phyloP scores from a whole-genome alignment of 192 early-diverging fungal species.

The Podila clonocystis region DNA sequence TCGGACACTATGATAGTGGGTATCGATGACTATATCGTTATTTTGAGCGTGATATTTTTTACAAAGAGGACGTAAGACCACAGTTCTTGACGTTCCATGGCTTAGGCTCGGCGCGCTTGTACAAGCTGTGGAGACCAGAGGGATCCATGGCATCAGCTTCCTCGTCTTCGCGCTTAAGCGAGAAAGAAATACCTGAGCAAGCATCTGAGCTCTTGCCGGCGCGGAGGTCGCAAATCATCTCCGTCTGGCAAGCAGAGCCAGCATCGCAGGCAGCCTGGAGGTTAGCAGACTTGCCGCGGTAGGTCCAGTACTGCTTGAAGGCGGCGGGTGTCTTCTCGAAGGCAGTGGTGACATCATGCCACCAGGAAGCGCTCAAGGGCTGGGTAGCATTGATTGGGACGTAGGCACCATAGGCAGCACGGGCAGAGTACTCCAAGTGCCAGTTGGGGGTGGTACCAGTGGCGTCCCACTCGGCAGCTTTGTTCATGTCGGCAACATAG shows the following conservation, averaged over 20 bases:
- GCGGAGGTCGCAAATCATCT: constrained; percentile 42
- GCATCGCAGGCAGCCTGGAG: constrained; percentile 24
- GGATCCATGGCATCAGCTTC: constrained; percentile 12
- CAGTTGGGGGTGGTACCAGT: constrained; percentile 50
- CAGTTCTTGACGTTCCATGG: constrained; percentile 14
- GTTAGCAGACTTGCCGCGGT: constrained; percentile 49
- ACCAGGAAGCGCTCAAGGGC: constrained; percentile 58
- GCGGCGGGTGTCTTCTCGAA: constrained; percentile 48
- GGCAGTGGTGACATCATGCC: constrained; percentile 59
- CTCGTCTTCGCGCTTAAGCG: constrained; percentile 22
- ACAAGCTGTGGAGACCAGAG: constrained; percentile 26
- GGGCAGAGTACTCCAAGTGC: constrained; percentile 64
- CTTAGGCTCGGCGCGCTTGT: constrained; percentile 30
- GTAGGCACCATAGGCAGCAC: constrained; percentile 49
- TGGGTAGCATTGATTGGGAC: constrained; percentile 18
- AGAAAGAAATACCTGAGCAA: constrained; percentile 21
- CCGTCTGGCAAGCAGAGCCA: constrained; percentile 13
- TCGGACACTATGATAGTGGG: too few relatives aligned
- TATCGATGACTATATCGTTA: too few relatives aligned
- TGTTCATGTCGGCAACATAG: constrained; percentile 60
- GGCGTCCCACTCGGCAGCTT: constrained; percentile 53
- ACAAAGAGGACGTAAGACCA: constrained; percentile 1
- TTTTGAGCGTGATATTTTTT: not conserved
- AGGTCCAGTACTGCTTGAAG: constrained; percentile 57
- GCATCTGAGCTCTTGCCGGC: constrained; percentile 46